Percentiles rank a stretch among this genome's conserved stretches.
Conservation (phyloP, 352 stramenopile species). For the Phytophthora citrophthora region DNA sequence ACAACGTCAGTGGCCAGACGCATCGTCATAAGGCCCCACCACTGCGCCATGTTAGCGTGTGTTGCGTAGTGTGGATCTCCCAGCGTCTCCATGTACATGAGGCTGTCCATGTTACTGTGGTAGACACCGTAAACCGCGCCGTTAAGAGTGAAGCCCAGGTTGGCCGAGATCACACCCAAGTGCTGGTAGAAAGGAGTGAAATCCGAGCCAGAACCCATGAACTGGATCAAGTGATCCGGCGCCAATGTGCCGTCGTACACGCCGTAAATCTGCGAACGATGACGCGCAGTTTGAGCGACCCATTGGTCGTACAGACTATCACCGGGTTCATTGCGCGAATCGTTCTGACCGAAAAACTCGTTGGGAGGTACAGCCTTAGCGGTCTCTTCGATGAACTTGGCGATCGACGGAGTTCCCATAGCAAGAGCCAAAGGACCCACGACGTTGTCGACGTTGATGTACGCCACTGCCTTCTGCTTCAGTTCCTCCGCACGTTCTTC, state of each 20-base stretch:
- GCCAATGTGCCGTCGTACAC: slow-evolving; percentile 42
- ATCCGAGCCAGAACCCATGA: slow-evolving; percentile 67
- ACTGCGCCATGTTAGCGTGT: slow-evolving; percentile 50
- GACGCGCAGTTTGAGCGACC: slow-evolving; percentile 33
- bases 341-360: slow-evolving; percentile 27
- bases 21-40: slow-evolving; percentile 68
- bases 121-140: slow-evolving; percentile 67
- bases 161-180: slow-evolving; percentile 79
- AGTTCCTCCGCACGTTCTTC: slow-evolving; percentile 53
- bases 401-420: slow-evolving; percentile 59
- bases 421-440: slow-evolving; percentile 52
- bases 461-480: slow-evolving; percentile 58
- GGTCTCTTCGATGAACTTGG: slow-evolving; percentile 54
- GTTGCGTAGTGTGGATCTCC: slow-evolving; percentile 63
- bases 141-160: slow-evolving; percentile 59
- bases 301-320: slow-evolving; percentile 46
- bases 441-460: slow-evolving; percentile 85
- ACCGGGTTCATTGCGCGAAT: slow-evolving; percentile 14
- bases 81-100: slow-evolving; percentile 68
- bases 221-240: slow-evolving; percentile 52
- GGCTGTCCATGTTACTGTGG: slow-evolving; percentile 87
- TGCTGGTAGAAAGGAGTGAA: slow-evolving; percentile 87
- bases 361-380: slow-evolving; percentile 50
- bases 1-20: slow-evolving; percentile 48
- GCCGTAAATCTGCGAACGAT: slow-evolving; percentile 41